phyloP scores from a whole-genome alignment of 331 rosid genomes.

The Telfairia occidentalis region DNA sequence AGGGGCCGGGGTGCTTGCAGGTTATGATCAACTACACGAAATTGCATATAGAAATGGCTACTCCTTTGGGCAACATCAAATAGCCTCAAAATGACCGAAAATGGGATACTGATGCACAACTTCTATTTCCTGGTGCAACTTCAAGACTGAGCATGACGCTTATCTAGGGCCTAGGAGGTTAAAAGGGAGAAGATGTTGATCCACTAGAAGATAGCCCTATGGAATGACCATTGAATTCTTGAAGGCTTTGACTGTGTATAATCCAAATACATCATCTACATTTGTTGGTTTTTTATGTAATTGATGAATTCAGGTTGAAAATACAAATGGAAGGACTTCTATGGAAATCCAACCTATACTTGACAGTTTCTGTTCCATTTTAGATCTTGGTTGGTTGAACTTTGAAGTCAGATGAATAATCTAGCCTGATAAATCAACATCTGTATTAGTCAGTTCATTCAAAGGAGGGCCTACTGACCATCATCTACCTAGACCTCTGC shows the following conservation, averaged over 20 bases:
- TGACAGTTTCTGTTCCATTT: background rate
- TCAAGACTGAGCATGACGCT: background rate
- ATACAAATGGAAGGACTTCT: background rate
- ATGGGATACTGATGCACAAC: background rate
- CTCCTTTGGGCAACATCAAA: constrained; percentile 25
- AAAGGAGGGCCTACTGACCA: background rate
- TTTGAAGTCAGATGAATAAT: background rate
- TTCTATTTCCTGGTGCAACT: background rate
- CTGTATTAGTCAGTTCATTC: background rate
- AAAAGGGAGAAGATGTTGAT: background rate
- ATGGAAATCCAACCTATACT: background rate
- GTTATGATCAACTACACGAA: constrained; percentile 67
- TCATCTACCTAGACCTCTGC: background rate
- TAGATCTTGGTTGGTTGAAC: background rate
- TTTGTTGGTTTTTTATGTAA: background rate
- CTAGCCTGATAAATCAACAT: background rate
- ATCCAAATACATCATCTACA: background rate
- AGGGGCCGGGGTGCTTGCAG: constrained; percentile 94
- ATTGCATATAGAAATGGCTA: constrained; percentile 35
- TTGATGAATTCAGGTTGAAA: background rate
- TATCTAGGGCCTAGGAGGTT: no score
- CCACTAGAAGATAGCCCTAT: background rate
- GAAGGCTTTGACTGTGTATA: constrained; percentile 11
- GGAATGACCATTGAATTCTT: background rate
- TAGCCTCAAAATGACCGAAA: constrained; percentile 35